Percentiles rank a stretch among this genome's conserved stretches.
These are phyloP conservation scores for Spirogloea muscicola DNA, from an alignment of 139 green algal species.

Conservation along the genomic window DNA sequence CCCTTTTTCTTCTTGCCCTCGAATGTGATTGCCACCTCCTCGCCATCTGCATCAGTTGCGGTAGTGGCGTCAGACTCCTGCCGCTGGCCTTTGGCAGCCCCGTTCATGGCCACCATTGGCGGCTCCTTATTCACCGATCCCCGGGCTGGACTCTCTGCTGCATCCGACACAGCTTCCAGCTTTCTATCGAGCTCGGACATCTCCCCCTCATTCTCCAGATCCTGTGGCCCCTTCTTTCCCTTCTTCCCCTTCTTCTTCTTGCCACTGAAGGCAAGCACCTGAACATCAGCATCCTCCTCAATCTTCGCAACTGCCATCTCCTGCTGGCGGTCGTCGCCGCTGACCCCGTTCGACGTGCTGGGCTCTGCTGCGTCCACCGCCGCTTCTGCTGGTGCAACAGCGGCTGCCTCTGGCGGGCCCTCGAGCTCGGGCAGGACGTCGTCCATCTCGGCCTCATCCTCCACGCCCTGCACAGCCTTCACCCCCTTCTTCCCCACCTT, in stretches of 20 bases:
- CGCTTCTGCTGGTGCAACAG: neutral
- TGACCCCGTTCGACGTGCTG: neutral
- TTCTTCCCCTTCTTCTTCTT: slow-evolving; percentile 22
- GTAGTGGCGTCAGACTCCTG: neutral
- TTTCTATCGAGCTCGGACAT: too few species aligned
- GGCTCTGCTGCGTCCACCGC: slow-evolving; percentile 25
- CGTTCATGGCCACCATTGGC: too few species aligned
- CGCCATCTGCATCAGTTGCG: neutral
- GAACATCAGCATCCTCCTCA: slow-evolving; percentile 21
- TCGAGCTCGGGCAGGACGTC: slow-evolving; percentile 68
- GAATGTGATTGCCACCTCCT: neutral
- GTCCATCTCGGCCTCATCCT: slow-evolving; percentile 60
- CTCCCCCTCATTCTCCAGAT: slow-evolving; percentile 44
- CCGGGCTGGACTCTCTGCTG: neutral
- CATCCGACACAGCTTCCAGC: slow-evolving; percentile 47
- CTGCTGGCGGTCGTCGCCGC: slow-evolving; percentile 12
- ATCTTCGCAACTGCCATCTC: slow-evolving; percentile 43
- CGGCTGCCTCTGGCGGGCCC: neutral
- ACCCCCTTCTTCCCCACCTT: slow-evolving; percentile 52
- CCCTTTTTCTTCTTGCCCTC: slow-evolving; percentile 16
- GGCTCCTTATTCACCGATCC: slow-evolving; percentile 23
- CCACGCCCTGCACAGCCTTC: slow-evolving; percentile 42
- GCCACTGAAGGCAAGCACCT: neutral
- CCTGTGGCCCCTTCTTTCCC: slow-evolving; percentile 36
- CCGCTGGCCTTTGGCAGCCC: neutral